Percentiles rank a stretch among this genome's conserved stretches.
These are phyloP conservation scores for Hypoxylon sp. DNA, from an alignment of 2,329 filamentous ascomycete species.

Conservation along the genomic window DNA sequence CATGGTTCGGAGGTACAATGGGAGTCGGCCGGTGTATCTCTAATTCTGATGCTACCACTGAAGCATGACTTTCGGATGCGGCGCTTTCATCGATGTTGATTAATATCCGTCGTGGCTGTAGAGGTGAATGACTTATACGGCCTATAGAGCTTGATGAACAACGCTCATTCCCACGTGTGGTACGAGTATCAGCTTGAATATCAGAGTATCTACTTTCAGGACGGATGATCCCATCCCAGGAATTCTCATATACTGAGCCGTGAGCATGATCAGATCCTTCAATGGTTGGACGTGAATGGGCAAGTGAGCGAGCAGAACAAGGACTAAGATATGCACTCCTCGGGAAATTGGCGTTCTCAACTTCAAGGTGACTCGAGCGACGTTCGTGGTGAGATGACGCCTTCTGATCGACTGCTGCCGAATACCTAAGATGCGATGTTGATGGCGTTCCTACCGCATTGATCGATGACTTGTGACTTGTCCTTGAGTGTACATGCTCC, in stretches of 20 bases:
- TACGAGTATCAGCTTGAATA: not conserved
- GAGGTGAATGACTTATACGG: conserved; percentile 26
- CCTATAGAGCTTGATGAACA: conserved; percentile 18
- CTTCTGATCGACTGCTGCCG: conserved; percentile 10
- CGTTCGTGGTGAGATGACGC: conserved; percentile 2
- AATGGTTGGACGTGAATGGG: conserved; percentile 14
- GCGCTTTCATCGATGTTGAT: conserved; percentile 10
- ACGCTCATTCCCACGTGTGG: not conserved
- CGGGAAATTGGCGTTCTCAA: conserved; percentile 8
- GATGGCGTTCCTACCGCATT: conserved; percentile 2
- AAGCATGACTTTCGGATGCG: conserved; percentile 15
- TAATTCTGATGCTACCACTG: conserved; percentile 32
- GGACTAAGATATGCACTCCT: conserved; percentile 20
- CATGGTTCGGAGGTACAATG: conserved; percentile 58
- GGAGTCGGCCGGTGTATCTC: conserved; percentile 56
- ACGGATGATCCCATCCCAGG: not conserved
- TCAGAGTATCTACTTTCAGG: conserved; percentile 8
- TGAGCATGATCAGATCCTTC: conserved; percentile 1
- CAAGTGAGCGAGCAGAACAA: conserved; percentile 21
- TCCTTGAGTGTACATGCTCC: conserved; percentile 25
- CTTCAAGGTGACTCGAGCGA: conserved; percentile 17
- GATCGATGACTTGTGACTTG: conserved; percentile 7
- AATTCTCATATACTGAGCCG: not conserved
- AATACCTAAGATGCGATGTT: conserved; percentile 4
- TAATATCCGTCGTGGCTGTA: conserved; percentile 36